Evolutionary conservation across 495 filamentous ascomycete genomes (phyloP).

Genomic region (Neurospora cerealis): DNA sequence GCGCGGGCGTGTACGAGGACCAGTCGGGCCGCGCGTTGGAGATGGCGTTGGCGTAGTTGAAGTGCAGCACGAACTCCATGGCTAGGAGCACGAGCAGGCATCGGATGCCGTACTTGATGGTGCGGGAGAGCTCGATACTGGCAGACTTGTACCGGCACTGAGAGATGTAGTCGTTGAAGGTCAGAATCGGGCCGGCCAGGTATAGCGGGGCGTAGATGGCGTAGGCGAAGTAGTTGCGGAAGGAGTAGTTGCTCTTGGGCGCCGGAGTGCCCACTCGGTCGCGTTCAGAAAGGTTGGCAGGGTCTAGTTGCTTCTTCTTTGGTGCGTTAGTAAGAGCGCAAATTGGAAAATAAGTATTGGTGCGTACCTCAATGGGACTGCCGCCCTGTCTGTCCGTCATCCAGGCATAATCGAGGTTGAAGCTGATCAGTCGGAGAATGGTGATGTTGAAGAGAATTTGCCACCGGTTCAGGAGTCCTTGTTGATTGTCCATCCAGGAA

Average conservation of each 20-base stretch:
- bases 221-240: constrained; percentile 81
- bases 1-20: constrained; percentile 75
- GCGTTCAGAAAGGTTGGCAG: constrained; percentile 69
- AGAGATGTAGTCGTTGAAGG: constrained; percentile 96
- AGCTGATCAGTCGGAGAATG: constrained; percentile 85
- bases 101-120: constrained; percentile 69
- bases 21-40: constrained; percentile 68
- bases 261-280: constrained; percentile 76
- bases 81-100: constrained; percentile 69
- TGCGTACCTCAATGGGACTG: constrained; percentile 71
- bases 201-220: constrained; percentile 87
- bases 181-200: constrained; percentile 84
- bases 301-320: constrained; percentile 98
- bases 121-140: constrained; percentile 56
- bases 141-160: constrained; percentile 62
- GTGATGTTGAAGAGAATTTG: constrained; percentile 96
- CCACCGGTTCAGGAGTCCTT: constrained; percentile 81
- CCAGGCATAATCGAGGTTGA: constrained; percentile 97
- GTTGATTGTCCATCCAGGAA: constrained; percentile 58
- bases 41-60: constrained; percentile 88
- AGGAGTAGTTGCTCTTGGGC: constrained; percentile 56
- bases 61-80: constrained; percentile 93
- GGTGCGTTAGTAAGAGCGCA: constrained; percentile 44
- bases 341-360: neutral
- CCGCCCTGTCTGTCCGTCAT: constrained; percentile 54